These are phyloP conservation scores for Cutaneotrichosporon curvatum DNA, from an alignment of 1,284 basidiomycete genomes.

Conservation along the genomic window DNA sequence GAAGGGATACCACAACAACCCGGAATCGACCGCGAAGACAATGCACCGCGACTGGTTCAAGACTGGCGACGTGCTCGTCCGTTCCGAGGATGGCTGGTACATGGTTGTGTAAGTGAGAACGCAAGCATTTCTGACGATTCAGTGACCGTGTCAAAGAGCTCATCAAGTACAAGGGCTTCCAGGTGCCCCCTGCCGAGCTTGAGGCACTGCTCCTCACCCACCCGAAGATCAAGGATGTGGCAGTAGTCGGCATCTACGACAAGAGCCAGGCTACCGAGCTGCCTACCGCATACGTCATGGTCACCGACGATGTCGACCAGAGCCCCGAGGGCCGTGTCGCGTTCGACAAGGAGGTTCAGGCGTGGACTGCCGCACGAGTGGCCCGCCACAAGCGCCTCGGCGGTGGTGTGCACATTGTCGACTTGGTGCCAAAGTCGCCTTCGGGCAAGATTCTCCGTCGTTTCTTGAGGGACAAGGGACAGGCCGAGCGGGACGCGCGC, in stretches of 20 bases:
- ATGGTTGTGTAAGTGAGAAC: conserved; percentile 34
- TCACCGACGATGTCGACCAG: neutral
- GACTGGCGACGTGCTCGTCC: conserved; percentile 66
- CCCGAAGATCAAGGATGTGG: conserved; percentile 61
- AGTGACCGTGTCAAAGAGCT: conserved; percentile 60
- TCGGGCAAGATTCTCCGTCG: conserved; percentile 41
- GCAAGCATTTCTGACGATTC: no score
- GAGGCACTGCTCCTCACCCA: conserved; percentile 67
- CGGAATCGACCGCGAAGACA: conserved; percentile 57
- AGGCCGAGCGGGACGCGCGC: conserved; percentile 11
- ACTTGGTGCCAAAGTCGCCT: conserved; percentile 47
- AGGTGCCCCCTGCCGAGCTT: conserved; percentile 75
- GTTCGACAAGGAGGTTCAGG: conserved; percentile 52
- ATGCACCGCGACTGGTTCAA: conserved; percentile 66
- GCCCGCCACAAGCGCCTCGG: conserved; percentile 48
- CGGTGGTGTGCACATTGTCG: conserved; percentile 48
- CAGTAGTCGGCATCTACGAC: conserved; percentile 62
- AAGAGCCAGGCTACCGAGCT: conserved; percentile 64
- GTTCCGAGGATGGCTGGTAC: conserved; percentile 56
- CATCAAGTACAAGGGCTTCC: conserved; percentile 62
- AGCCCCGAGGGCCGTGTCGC: conserved; percentile 10
- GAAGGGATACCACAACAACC: conserved; percentile 64
- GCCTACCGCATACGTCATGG: conserved; percentile 49
- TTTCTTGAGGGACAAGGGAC: conserved; percentile 24
- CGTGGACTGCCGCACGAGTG: conserved; percentile 58